Evolutionary conservation across 163 green algal genomes (phyloP).

Genomic region (Volvox carteri): DNA sequence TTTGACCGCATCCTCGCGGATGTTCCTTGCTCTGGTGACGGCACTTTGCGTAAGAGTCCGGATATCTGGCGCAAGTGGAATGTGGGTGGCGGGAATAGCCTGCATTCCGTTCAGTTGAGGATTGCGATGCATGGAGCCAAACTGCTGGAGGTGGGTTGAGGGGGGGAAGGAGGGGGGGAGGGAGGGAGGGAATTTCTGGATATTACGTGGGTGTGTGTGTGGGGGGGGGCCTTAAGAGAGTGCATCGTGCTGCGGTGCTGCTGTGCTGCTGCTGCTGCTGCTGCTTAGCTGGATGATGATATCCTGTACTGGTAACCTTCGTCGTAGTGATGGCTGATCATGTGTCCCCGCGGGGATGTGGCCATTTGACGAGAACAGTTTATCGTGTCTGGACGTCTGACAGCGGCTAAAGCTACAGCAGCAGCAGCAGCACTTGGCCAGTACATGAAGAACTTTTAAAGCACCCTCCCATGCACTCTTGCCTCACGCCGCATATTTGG

Average conservation of each 20-base stretch:
- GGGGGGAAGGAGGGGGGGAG: neutral
- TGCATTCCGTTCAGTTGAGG: constrained; percentile 94
- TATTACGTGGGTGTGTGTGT: too few species aligned
- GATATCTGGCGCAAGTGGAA: constrained; percentile 97
- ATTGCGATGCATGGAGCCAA: constrained; percentile 87
- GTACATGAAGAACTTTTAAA: too few species aligned
- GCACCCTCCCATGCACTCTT: too few species aligned
- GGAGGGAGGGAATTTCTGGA: neutral
- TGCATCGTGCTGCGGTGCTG: too few species aligned
- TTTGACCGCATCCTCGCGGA: constrained; percentile 98
- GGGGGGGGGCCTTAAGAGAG: too few species aligned
- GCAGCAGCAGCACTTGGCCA: too few species aligned
- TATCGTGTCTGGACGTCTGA: constrained; percentile 56
- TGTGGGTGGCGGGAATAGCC: constrained; percentile 80
- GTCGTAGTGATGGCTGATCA: neutral
- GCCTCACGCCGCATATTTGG: too few species aligned
- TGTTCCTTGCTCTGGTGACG: constrained; percentile 97
- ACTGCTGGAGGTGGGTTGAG: constrained; percentile 82
- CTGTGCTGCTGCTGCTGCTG: constrained; percentile 21
- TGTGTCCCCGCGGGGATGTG: neutral
- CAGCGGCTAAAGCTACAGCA: too few species aligned
- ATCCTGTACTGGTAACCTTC: constrained; percentile 1
- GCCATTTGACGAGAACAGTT: constrained; percentile 18
- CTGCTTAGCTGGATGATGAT: constrained; percentile 36
- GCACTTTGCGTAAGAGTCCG: constrained; percentile 96